These are phyloP conservation scores for Xerophyta viscosa DNA, from an alignment of 106 monocot species.

Conservation along the genomic window DNA sequence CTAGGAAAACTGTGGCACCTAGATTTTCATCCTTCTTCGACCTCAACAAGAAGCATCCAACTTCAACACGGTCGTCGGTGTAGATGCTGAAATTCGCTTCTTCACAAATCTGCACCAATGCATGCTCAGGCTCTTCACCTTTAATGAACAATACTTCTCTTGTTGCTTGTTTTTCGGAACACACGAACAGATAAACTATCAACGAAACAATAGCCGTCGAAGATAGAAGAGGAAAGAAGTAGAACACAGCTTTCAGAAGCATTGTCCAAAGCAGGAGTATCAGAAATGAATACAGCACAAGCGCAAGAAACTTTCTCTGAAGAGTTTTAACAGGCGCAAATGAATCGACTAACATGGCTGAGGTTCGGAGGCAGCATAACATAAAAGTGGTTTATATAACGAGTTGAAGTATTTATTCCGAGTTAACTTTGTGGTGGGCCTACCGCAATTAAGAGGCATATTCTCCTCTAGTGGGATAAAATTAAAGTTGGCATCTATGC, in stretches of 20 bases:
- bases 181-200: slow-evolving; percentile 14
- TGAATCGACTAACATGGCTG: slow-evolving; percentile 13
- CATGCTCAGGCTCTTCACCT: slow-evolving; percentile 11
- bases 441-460: too few relatives aligned
- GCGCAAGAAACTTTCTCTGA: background rate
- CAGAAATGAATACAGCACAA: slow-evolving; percentile 8
- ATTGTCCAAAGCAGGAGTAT: slow-evolving; percentile 3
- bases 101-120: slow-evolving; percentile 18
- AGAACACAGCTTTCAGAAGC: slow-evolving; percentile 9
- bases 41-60: slow-evolving; percentile 22
- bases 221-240: slow-evolving; percentile 30
- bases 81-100: slow-evolving; percentile 25
- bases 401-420: too few relatives aligned
- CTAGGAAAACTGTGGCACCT: slow-evolving; percentile 8
- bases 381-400: too few relatives aligned
- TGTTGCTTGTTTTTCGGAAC: slow-evolving; percentile 13
- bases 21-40: background rate
- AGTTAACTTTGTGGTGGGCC: too few relatives aligned
- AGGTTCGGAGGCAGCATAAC: slow-evolving; percentile 11
- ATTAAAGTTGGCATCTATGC: too few relatives aligned
- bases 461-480: too few relatives aligned
- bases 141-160: slow-evolving; percentile 13
- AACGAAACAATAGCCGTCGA: slow-evolving; percentile 15
- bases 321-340: slow-evolving; percentile 5
- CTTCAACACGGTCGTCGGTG: slow-evolving; percentile 9